Conservation (phyloP, 495 filamentous ascomycete genomes). For the Neurospora pannonica region DNA sequence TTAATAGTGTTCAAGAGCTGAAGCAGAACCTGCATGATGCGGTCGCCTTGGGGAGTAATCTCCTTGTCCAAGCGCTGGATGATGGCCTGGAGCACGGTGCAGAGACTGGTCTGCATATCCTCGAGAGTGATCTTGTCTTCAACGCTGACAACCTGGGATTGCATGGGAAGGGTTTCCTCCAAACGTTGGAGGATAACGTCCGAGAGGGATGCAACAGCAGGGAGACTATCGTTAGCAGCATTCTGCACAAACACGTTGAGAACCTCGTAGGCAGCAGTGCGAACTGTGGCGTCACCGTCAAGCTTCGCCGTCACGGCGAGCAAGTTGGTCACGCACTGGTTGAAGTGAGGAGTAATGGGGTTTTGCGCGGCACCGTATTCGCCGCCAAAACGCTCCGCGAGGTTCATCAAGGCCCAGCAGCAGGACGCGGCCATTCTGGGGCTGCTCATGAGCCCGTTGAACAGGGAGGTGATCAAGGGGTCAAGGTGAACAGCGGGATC, state of each 20-base stretch:
- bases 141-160: slow-evolving; percentile 87
- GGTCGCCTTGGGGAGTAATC: slow-evolving; percentile 81
- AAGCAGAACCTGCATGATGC: slow-evolving; percentile 82
- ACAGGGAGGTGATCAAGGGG: slow-evolving; percentile 76
- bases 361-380: slow-evolving; percentile 68
- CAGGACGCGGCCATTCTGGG: slow-evolving; percentile 96
- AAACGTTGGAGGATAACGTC: slow-evolving; percentile 80
- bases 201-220: slow-evolving; percentile 68
- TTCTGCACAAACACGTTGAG: slow-evolving; percentile 87
- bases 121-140: slow-evolving; percentile 91
- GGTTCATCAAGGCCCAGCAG: slow-evolving; percentile 98
- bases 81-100: slow-evolving; percentile 81
- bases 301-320: slow-evolving; percentile 73
- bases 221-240: slow-evolving; percentile 75
- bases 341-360: slow-evolving; percentile 82
- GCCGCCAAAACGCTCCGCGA: slow-evolving; percentile 87
- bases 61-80: slow-evolving; percentile 87
- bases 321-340: slow-evolving; percentile 79
- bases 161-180: slow-evolving; percentile 83
- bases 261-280: slow-evolving; percentile 97
- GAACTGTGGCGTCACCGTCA: slow-evolving; percentile 84
- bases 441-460: slow-evolving; percentile 79
- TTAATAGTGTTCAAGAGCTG: slow-evolving; percentile 69
- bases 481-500: slow-evolving; percentile 75
- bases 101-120: slow-evolving; percentile 94